Base-by-base conservation (phyloP, 2,329 filamentous ascomycete genomes). In the Escovopsis sp. region DNA sequence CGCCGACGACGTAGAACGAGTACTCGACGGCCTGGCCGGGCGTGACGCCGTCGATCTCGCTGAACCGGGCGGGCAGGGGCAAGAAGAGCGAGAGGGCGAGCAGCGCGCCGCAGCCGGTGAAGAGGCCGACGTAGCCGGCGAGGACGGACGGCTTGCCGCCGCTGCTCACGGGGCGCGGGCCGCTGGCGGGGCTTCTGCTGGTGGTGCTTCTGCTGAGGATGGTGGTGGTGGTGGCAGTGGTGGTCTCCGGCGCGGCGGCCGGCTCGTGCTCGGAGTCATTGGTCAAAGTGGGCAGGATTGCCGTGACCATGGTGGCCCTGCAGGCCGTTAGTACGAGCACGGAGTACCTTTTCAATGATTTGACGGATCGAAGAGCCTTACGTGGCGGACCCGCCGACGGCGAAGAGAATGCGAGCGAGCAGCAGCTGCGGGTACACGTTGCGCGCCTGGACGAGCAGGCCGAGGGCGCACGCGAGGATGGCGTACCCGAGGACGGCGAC, bases 291-390 rank as follows among this genome's bases (percentile, higher is more conserved):
- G 91, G 91, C 23, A 98, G 69, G 38, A 94, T 86, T 4, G 91
- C 91, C 8, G 91, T 96, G 18, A 98, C 91, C 91, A 98, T 98
- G 1, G 91, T 96, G 12, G 87, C 74, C 5, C 73, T 77, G 36
- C 18, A 12, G 33, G 26, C 35, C 15, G 15, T 15, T 15, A 42
- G 9, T 26, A 40, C n/a, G 18, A 33, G 39, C 26, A 19, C 12
- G 19, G 4, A 34, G 12, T 15, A 12, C 6, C 18, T 33, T 10
- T 30, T 30, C 38, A 12, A 15, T 12, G 26, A 23, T 15, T 30
- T 12, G 15, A 18, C 19, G 19, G n/a, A 15, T 30, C 7, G 28
- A n/a, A n/a, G 26, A 18, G 32, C 60, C 72, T 64, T 57, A 88
- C 71, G 84, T 79, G 19, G 89, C 91, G n/a, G 88, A 87, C 18